A percentile compares a stretch with the other conserved stretches of the same genome.
Evolutionary conservation across 1,284 basidiomycete genomes (phyloP).

Genomic region (Cronartium ribicola): DNA sequence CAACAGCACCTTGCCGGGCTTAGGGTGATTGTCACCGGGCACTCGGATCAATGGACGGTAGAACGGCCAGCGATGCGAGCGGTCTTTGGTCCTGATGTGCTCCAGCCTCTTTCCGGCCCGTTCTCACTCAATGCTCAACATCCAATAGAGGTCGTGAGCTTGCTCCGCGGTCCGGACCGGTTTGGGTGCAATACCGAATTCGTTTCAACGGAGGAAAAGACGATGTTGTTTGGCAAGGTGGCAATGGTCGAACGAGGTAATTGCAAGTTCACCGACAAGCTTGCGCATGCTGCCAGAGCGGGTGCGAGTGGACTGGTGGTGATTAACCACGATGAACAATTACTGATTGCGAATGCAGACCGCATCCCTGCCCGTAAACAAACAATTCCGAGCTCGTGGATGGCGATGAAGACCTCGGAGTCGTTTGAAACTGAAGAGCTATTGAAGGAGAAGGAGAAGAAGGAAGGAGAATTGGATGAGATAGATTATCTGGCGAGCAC

Average conservation of each 20-base stretch:
- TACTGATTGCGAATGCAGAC: slow-evolving; percentile 29
- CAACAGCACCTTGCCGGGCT: slow-evolving; percentile 30
- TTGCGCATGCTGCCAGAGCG: neutral
- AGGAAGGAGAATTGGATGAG: neutral
- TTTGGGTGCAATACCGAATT: slow-evolving; percentile 2
- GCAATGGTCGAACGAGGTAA: slow-evolving; percentile 16
- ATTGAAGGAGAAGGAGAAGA: neutral
- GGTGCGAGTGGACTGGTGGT: slow-evolving; percentile 13
- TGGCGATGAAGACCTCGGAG: neutral
- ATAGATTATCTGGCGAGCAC: neutral
- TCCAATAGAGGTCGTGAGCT: neutral
- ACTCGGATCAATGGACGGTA: neutral
- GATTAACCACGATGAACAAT: slow-evolving; percentile 8
- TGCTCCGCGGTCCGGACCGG: neutral
- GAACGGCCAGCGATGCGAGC: slow-evolving; percentile 24
- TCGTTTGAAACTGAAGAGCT: neutral
- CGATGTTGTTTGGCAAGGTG: slow-evolving; percentile 20
- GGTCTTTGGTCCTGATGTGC: slow-evolving; percentile 30
- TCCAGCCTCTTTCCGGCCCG: neutral
- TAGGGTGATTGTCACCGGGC: slow-evolving; percentile 1
- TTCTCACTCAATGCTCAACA: slow-evolving; percentile 3
- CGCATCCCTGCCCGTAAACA: neutral
- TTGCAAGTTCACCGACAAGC: slow-evolving; percentile 31
- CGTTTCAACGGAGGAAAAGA: neutral
- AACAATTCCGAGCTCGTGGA: neutral